phyloP scores from a whole-genome alignment of 148 eudicot genomes.

The Drosera capensis region DNA sequence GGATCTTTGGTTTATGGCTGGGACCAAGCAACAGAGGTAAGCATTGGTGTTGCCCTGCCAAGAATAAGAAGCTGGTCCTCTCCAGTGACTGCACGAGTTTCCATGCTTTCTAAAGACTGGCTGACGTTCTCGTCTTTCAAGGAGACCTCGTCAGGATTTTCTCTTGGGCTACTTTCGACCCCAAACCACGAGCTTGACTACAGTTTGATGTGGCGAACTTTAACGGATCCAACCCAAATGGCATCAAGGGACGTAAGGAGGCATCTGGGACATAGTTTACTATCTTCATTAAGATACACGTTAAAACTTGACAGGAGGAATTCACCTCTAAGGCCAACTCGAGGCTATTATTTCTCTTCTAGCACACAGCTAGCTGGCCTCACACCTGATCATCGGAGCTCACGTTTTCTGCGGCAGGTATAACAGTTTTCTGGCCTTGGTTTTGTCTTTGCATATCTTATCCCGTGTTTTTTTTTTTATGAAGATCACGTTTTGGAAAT shows the following conservation, averaged over 20 bases:
- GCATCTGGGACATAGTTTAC: conserved; percentile 81
- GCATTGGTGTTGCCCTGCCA: conserved; percentile 73
- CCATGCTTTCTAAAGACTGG: conserved; percentile 88
- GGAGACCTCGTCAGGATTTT: conserved; percentile 52
- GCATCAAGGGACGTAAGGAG: conserved; percentile 71
- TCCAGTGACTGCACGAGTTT: conserved; percentile 67
- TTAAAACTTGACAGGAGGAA: conserved; percentile 70
- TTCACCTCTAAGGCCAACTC: conserved; percentile 74
- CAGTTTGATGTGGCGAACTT: conserved; percentile 75
- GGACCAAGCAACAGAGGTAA: conserved; percentile 72
- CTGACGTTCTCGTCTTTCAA: conserved; percentile 71
- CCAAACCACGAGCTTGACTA: conserved; percentile 62
- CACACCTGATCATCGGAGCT: conserved; percentile 61
- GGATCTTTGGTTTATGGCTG: conserved; percentile 66
- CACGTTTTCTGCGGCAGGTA: conserved; percentile 86
- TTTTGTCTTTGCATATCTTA: too few relatives aligned
- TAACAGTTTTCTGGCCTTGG: conserved; percentile 1
- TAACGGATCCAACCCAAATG: conserved; percentile 83
- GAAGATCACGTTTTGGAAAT: too few relatives aligned
- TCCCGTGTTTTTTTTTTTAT: not conserved
- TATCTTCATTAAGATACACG: conserved; percentile 73
- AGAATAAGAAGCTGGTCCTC: conserved; percentile 32
- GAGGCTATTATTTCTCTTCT: conserved; percentile 74
- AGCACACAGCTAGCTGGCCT: conserved; percentile 73
- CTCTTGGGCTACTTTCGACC: conserved; percentile 63